Conservation (phyloP, 2,329 filamentous ascomycete species). For the Fusarium brevicatenulatum region DNA sequence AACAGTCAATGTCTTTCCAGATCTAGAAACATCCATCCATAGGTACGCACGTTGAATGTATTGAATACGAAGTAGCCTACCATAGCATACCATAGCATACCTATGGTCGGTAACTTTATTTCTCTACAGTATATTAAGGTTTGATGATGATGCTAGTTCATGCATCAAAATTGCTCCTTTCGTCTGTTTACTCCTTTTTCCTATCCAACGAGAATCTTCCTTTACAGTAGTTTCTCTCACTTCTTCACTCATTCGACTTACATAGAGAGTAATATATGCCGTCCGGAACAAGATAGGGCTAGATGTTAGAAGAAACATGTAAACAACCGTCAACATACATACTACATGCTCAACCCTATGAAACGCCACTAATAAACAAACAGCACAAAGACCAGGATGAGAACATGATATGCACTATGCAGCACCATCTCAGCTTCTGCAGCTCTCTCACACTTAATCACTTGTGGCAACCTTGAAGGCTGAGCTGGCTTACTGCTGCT, state of each 20-base stretch:
- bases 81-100: background rate
- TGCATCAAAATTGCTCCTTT: background rate
- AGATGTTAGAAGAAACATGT: background rate
- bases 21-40: background rate
- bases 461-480: slow-evolving; percentile 11
- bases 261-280: background rate
- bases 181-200: slow-evolving; percentile 1
- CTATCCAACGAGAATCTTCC: background rate
- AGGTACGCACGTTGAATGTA: background rate
- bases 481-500: background rate
- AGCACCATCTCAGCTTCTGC: background rate
- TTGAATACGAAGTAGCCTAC: background rate
- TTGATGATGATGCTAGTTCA: background rate
- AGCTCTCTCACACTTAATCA: background rate
- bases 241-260: background rate
- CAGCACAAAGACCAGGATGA: background rate
- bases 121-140: background rate
- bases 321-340: background rate
- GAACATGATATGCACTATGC: background rate
- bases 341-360: background rate
- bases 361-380: background rate
- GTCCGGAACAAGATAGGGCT: background rate
- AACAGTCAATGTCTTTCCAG: background rate
- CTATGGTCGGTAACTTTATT: background rate
- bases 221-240: background rate